Evolutionary conservation across 129 eudicot genomes (phyloP), one percentile per base, ranked within the genome.

Genomic region (Artemisia tridentata): DNA sequence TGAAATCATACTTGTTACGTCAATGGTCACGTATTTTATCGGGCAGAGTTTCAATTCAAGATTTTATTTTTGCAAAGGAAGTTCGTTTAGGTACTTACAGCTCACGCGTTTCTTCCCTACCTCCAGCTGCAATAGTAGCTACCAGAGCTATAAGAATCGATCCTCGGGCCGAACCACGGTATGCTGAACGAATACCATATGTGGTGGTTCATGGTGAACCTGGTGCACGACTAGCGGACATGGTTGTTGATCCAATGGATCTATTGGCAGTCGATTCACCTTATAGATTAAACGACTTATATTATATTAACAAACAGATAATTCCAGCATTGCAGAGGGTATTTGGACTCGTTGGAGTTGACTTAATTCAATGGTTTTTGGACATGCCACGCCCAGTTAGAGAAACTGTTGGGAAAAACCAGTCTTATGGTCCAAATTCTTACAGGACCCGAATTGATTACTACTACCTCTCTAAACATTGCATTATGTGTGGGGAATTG

Each of bases 121-220:
- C 98, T 45, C 98, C 98, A 34, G 91, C 98, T 38, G 96, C 98
- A 14, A 89, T 93, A 78, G 98, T 93, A 60, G 98, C 98, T 67
- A 80, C 91, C 38, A 93, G 87, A 85, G 91, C 98, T 41, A 84
- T 87, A 87, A 83, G 77, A 85, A 31, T 73, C 43, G 98, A 93
- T 78, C 96, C 98, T 11, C 85, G 96, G 78, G 96, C 95, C 7
- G 98, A 93, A 63, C 98, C 98, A n/a, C 87, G 92, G 47, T 92
- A 92, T 67, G 98, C 88, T 25, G 96, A 93, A 78, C 87, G 96
- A 27, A 73, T 91, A 71, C 96, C 96, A 16, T 91, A 88, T 63
- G 93, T 88, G 61, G 96, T 91, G 23, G 85, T 91, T 68, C 96
- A 91, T 45, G 98, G 96, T 63, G 96, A 93, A 75, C 96, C 98